These are phyloP conservation scores for Tetrapisispora namnaoensis DNA, from an alignment of 805 yeast genomes.

Conservation along the genomic window DNA sequence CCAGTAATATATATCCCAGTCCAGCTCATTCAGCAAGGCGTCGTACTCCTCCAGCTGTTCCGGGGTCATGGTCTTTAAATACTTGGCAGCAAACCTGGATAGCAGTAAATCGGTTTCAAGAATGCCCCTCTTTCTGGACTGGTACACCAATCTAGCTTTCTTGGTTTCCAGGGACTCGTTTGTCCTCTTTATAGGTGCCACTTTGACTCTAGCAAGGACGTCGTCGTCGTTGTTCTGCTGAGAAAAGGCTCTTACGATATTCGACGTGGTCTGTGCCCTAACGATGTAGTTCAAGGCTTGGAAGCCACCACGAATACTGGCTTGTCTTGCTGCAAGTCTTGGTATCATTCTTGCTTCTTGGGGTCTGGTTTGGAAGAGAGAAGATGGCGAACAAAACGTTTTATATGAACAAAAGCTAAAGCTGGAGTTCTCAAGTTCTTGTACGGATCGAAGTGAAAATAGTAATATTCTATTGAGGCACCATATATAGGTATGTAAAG, in stretches of 20 bases:
- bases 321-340: too few species aligned
- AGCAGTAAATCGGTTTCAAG: conserved; percentile 83
- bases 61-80: conserved; percentile 46
- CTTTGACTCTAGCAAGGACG: conserved; percentile 42
- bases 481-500: not conserved
- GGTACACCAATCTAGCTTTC: conserved; percentile 83
- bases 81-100: conserved; percentile 73
- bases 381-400: too few species aligned
- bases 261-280: not conserved
- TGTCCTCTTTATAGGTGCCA: conserved; percentile 68
- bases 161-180: conserved; percentile 66
- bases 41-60: conserved; percentile 82
- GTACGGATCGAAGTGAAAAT: not conserved
- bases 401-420: too few species aligned
- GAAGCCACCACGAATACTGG: too few species aligned
- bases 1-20: conserved; percentile 99
- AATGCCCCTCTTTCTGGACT: conserved; percentile 90
- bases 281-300: too few species aligned
- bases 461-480: not conserved
- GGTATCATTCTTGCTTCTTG: too few species aligned
- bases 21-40: conserved; percentile 78
- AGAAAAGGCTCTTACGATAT: not conserved
- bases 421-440: too few species aligned
- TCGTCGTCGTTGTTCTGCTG: conserved; percentile 16
- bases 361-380: too few species aligned